Percentiles rank a stretch among this genome's conserved stretches.
Evolutionary conservation across 2,329 filamentous ascomycete genomes (phyloP).

Genomic region (Tolypocladium sp.): DNA sequence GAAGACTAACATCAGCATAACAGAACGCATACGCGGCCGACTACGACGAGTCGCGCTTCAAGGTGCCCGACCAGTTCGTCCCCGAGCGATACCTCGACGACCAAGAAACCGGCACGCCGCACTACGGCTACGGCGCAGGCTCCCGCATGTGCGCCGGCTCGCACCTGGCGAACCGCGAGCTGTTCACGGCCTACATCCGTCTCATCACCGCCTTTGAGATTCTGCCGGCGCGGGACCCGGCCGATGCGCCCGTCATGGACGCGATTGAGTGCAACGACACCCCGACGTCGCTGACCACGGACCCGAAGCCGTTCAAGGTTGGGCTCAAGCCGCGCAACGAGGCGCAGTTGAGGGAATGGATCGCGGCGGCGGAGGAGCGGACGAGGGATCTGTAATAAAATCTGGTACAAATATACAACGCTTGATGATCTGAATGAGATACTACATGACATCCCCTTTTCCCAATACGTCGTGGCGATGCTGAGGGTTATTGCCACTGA

Average conservation of each 20-base stretch:
- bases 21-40: slow-evolving; percentile 66
- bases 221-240: slow-evolving; percentile 31
- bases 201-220: slow-evolving; percentile 51
- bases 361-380: slow-evolving; percentile 39
- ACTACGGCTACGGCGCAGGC: slow-evolving; percentile 55
- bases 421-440: no score
- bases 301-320: slow-evolving; percentile 55
- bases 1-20: neutral
- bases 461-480: no score
- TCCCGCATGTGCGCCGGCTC: slow-evolving; percentile 55
- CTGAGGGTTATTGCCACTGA: no score
- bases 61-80: slow-evolving; percentile 51
- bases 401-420: no score
- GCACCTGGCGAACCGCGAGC: slow-evolving; percentile 53
- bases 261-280: slow-evolving; percentile 47
- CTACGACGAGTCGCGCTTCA: slow-evolving; percentile 62
- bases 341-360: slow-evolving; percentile 38
- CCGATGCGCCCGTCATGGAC: slow-evolving; percentile 44
- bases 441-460: no score
- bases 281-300: slow-evolving; percentile 49
- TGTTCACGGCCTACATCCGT: slow-evolving; percentile 51
- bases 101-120: slow-evolving; percentile 44
- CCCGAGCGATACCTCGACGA: slow-evolving; percentile 60
- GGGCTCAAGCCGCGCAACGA: slow-evolving; percentile 40
- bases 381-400: slow-evolving; percentile 27